Percentiles rank a stretch among this genome's conserved stretches.
These are phyloP conservation scores for Lathyrus oleraceus DNA, from an alignment of 306 rosid species.

Conservation along the genomic window DNA sequence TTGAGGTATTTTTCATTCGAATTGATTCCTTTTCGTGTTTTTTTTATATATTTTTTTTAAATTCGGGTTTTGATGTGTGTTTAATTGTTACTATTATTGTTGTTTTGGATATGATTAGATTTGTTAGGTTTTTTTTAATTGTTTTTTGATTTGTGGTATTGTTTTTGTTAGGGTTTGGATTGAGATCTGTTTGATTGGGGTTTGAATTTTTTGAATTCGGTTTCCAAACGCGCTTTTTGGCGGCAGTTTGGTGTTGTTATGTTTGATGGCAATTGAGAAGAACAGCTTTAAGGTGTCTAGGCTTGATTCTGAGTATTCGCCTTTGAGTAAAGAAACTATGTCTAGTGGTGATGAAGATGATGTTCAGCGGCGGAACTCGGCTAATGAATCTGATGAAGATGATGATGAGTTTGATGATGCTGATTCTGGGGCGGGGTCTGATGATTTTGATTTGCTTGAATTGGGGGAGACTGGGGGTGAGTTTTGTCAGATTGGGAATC, in stretches of 20 bases:
- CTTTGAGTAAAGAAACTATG: conserved; percentile 74
- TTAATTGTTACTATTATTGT: conserved; percentile 18
- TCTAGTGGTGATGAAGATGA: conserved; percentile 95
- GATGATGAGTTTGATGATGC: conserved; percentile 94
- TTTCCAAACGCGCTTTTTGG: conserved; percentile 34
- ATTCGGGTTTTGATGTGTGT: background rate
- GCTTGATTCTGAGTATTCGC: conserved; percentile 85
- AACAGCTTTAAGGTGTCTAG: conserved; percentile 81
- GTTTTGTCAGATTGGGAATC: conserved; percentile 93
- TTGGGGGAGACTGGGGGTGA: conserved; percentile 93
- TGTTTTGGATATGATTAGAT: conserved; percentile 3
- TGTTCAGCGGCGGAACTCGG: conserved; percentile 69
- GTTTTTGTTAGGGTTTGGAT: conserved; percentile 42
- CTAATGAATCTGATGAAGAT: conserved; percentile 81
- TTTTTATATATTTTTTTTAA: background rate
- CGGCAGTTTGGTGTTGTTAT: conserved; percentile 47
- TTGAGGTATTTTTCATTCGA: conserved; percentile 52
- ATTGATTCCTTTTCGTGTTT: background rate
- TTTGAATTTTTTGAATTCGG: conserved; percentile 36
- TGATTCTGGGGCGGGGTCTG: conserved; percentile 98
- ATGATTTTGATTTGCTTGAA: conserved; percentile 96
- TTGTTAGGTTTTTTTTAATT: background rate
- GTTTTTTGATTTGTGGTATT: conserved; percentile 23
- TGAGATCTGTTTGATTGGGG: conserved; percentile 42
- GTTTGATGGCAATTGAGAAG: conserved; percentile 97